Percentiles rank a stretch among this genome's conserved stretches.
These are phyloP conservation scores for Lunularia cruciata DNA, from an alignment of 225 moss, liverwort and hornwort species.

Conservation along the genomic window DNA sequence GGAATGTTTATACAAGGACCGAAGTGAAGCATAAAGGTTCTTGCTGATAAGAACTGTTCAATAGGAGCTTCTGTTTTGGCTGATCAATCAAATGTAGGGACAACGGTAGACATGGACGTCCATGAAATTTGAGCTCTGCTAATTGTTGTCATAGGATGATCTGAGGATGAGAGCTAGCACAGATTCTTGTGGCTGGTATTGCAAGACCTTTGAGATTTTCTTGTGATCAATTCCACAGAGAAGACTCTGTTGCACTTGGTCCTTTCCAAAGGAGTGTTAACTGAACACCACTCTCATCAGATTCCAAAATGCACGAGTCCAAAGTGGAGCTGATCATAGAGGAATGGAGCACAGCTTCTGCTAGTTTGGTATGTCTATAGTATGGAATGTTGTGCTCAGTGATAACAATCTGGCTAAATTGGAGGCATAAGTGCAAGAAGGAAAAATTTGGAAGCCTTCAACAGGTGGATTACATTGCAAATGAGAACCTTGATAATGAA, in stretches of 20 bases:
- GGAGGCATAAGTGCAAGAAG: too few relatives aligned
- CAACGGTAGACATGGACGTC: background rate
- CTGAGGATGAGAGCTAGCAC: background rate
- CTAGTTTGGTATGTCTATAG: too few relatives aligned
- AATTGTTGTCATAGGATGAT: background rate
- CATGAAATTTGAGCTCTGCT: background rate
- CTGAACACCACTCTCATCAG: slow-evolving; percentile 40
- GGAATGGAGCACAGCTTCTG: slow-evolving; percentile 46
- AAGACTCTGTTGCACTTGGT: background rate
- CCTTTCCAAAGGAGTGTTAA: slow-evolving; percentile 4
- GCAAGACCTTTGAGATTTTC: background rate
- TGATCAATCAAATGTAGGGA: background rate
- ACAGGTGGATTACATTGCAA: too few relatives aligned
- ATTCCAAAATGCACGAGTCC: slow-evolving; percentile 54
- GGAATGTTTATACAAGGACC: background rate
- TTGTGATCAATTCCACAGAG: background rate
- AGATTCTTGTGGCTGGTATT: background rate
- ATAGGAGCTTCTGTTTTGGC: background rate
- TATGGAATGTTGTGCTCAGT: too few relatives aligned
- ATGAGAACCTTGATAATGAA: too few relatives aligned
- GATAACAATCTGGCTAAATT: too few relatives aligned
- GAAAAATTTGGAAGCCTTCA: too few relatives aligned
- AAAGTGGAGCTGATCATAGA: slow-evolving; percentile 49
- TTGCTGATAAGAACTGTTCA: background rate
- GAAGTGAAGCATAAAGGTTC: background rate